These are phyloP conservation scores for Pyrrhoderma noxium DNA, from an alignment of 1,284 basidiomycete genomes.

Conservation along the genomic window DNA sequence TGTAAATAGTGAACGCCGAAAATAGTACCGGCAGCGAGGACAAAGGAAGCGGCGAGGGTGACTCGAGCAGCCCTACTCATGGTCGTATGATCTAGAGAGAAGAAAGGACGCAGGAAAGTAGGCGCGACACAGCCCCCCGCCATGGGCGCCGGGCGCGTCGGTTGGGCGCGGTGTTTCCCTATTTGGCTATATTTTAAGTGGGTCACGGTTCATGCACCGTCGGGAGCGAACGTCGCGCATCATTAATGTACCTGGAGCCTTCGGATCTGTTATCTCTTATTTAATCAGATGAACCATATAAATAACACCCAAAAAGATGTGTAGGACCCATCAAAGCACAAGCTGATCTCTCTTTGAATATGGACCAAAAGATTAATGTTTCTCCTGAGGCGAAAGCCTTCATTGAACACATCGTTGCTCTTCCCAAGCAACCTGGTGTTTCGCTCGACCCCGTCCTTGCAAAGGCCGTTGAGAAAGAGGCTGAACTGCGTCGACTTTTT, in stretches of 20 bases:
- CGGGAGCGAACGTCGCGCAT: no score
- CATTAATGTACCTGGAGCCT: no score
- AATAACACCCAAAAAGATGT: not conserved
- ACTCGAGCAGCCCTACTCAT: constrained; percentile 77
- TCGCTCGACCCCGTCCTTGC: constrained; percentile 38
- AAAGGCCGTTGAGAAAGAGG: constrained; percentile 47
- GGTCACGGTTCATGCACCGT: no score
- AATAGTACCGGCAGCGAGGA: constrained; percentile 66
- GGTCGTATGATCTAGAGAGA: not conserved
- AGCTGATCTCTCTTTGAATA: not conserved
- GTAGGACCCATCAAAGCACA: not conserved
- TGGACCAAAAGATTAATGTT: constrained; percentile 7
- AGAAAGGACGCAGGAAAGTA: no score
- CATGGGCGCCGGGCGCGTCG: not conserved
- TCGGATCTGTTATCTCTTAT: no score
- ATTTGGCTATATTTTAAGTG: not conserved
- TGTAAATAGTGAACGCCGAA: constrained; percentile 93
- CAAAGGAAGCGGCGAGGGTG: constrained; percentile 65
- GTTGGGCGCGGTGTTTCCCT: not conserved
- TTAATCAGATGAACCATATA: no score
- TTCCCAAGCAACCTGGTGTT: constrained; percentile 33
- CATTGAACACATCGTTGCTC: constrained; percentile 31
- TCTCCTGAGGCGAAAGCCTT: constrained; percentile 35
- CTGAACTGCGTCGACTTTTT: constrained; percentile 44
- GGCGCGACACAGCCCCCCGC: constrained; percentile 2